Percentiles rank a stretch among this genome's conserved stretches.
These are phyloP conservation scores for Trypanosoma rangeli DNA, from an alignment of 208 protist genomes.

Conservation along the genomic window DNA sequence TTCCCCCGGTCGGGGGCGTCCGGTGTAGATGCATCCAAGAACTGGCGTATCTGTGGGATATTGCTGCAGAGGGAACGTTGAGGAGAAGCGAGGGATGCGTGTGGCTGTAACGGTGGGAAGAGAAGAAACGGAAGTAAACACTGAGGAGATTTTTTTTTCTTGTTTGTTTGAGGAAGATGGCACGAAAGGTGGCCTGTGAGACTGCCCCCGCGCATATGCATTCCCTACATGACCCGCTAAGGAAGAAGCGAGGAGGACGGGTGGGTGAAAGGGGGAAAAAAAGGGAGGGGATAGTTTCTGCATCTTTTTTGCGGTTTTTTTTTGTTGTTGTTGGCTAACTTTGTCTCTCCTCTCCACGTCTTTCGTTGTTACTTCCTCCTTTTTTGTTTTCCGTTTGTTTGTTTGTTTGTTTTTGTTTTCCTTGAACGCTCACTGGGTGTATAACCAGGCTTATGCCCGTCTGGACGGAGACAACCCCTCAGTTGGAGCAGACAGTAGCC, in stretches of 20 bases:
- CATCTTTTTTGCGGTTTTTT: constrained; percentile 18
- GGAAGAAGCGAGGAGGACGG: too few relatives aligned
- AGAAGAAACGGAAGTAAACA: not conserved
- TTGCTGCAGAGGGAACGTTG: not conserved
- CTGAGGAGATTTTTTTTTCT: not conserved
- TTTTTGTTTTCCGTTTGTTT: not conserved
- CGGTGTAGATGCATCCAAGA: constrained; percentile 23
- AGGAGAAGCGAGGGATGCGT: not conserved
- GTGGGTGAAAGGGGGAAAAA: constrained; percentile 50
- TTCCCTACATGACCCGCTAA: not conserved
- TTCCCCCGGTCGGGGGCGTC: constrained; percentile 65
- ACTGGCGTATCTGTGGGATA: not conserved
- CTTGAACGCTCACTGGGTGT: not conserved
- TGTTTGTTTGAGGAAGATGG: not conserved
- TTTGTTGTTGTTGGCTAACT: not conserved
- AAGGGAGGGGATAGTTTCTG: not conserved
- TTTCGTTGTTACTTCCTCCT: not conserved
- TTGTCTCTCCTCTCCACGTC: not conserved
- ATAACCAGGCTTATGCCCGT: too few relatives aligned
- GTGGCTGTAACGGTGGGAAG: not conserved
- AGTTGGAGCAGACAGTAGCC: too few relatives aligned
- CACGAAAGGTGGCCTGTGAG: not conserved
- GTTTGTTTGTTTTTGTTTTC: not conserved
- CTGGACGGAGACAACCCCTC: too few relatives aligned
- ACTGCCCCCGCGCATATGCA: not conserved